Base-by-base conservation (phyloP, 495 filamentous ascomycete genomes). In the Oidiodendron maius region DNA sequence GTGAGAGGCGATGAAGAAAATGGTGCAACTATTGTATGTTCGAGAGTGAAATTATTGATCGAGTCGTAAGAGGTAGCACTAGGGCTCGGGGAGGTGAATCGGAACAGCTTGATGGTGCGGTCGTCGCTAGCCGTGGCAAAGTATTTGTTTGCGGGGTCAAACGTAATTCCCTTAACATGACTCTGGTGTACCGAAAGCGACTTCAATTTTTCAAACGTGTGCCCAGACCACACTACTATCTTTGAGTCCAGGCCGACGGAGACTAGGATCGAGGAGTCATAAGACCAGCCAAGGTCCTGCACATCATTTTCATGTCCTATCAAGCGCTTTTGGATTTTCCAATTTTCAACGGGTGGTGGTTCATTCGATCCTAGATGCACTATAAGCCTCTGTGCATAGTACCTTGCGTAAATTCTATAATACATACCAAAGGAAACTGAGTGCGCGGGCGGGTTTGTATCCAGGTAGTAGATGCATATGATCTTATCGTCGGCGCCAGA, bases 241-340 rank as follows among this genome's bases (percentile, higher is more conserved):
- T 97, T 97, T 17, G 94, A 97, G 67, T 99, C 93, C 51, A 99
- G 72, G 3, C 93, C 94, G 6, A 97, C 94, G 2, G 93, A 96
- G 6, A 96, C 90, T 54, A 99, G 69, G 21, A 99, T 88, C 1
- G 89, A 95, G 21, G 89, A 93, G 70, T 99, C 93, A 59, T 85
- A 84, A 26, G 93, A 95, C 93, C 93, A 99, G 24, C 88, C 93
- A 46, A 97, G 72, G 74, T 99, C 94, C 66, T 97, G 93, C 30
- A 99, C 89, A 70, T 99, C 93, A 65, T 97, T 97, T 44, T 99
- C 93, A 61, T 99, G 93, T 8, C 94, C 94, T 40, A 95, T 91
- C 41, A 99, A 71, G 53, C 93, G 84, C 50, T 88, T 84, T 49
- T 88, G 80, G 25, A 94, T 94, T 61, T 93, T 87, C 93, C 93